Evolutionary conservation across 164 flowering plant species (phyloP).

Genomic region (Chloranthus sessilifolius): DNA sequence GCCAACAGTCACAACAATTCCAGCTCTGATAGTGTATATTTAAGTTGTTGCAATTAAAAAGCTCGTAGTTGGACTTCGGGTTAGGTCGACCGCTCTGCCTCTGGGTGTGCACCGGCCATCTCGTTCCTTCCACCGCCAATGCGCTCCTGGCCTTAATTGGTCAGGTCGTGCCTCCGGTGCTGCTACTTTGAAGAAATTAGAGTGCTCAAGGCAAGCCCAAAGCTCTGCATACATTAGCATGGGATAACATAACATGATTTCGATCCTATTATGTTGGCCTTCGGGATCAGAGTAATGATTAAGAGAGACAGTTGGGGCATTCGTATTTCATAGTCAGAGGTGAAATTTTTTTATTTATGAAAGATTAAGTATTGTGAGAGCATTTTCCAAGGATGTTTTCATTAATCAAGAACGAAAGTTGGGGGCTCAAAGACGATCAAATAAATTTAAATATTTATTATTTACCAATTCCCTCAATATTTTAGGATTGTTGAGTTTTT

Average conservation of each 20-base stretch:
- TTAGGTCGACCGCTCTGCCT: conserved; percentile 1
- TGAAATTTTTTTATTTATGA: conserved; percentile 10
- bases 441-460: no score
- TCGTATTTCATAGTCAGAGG: conserved; percentile 11
- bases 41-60: conserved; percentile 11
- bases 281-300: no score
- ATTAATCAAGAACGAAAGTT: conserved; percentile 16
- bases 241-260: no score
- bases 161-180: not conserved
- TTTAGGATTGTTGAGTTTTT: no score
- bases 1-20: conserved; percentile 3
- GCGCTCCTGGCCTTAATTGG: conserved; percentile 1
- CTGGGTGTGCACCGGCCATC: not conserved
- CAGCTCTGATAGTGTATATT: no score
- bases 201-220: no score
- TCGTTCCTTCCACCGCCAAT: conserved; percentile 1
- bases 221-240: no score
- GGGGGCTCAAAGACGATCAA: conserved; percentile 9
- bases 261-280: no score
- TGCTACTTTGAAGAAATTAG: conserved; percentile 1
- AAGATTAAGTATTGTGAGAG: conserved; percentile 5
- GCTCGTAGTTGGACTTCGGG: conserved; percentile 6
- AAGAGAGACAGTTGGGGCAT: conserved; percentile 13
- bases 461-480: no score
- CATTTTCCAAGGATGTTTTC: conserved; percentile 19